These are phyloP conservation scores for Iris pallida DNA, from an alignment of 116 monocot genomes.

Conservation along the genomic window DNA sequence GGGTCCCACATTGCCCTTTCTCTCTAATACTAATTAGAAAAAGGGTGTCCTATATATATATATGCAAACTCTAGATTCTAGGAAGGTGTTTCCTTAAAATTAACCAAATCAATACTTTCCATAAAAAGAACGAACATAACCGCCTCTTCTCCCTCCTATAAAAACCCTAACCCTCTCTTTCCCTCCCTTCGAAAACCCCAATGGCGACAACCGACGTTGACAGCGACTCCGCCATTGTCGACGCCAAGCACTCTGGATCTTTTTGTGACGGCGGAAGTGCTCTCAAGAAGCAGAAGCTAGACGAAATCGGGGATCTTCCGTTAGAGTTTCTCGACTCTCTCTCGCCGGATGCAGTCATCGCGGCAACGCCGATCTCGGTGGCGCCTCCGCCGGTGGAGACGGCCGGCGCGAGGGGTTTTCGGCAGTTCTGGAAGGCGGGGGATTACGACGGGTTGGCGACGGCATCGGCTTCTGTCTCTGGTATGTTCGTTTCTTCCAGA, in stretches of 20 bases:
- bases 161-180: too few species aligned
- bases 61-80: too few species aligned
- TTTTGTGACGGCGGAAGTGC: neutral
- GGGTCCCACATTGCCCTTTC: too few species aligned
- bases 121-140: too few species aligned
- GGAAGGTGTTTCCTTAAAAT: too few species aligned
- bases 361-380: neutral
- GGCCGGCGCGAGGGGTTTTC: neutral
- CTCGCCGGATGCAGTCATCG: neutral
- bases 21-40: too few species aligned
- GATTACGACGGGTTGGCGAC: constrained; percentile 15
- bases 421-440: constrained; percentile 42
- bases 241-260: neutral
- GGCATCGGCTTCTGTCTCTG: neutral
- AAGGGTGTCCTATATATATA: too few species aligned
- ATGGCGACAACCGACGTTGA: neutral
- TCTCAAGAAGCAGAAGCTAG: constrained; percentile 1
- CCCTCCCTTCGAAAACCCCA: too few species aligned
- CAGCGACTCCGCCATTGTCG: neutral
- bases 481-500: neutral
- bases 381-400: neutral
- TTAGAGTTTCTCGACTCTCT: constrained; percentile 22
- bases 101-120: too few species aligned
- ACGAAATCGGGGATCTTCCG: neutral
- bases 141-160: too few species aligned